A percentile compares a stretch with the other conserved stretches of the same genome.
phyloP scores from a whole-genome alignment of 2,329 filamentous ascomycete species.

The Ophiostoma novo-ulmi region DNA sequence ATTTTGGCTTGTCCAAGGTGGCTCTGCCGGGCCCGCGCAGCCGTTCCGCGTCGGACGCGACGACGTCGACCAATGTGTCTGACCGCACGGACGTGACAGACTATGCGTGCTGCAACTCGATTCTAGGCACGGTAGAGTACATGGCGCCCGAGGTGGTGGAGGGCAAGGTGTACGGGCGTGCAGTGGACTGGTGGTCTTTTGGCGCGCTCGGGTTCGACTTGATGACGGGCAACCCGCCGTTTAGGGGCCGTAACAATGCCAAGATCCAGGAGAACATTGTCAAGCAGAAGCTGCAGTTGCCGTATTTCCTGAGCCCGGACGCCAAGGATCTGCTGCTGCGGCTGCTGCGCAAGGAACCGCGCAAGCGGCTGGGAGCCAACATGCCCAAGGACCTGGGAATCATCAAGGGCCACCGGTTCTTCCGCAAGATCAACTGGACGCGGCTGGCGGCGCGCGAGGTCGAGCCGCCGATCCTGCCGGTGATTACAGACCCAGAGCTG shows the following conservation, averaged over 20 bases:
- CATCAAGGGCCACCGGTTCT: conserved; percentile 92
- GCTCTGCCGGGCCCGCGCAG: conserved; percentile 46
- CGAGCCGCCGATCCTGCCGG: conserved; percentile 81
- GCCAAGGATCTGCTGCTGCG: conserved; percentile 91
- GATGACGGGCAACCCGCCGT: conserved; percentile 86
- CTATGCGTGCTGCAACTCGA: conserved; percentile 76
- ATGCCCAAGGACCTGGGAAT: conserved; percentile 82
- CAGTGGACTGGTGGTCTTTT: conserved; percentile 98
- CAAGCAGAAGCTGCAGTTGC: conserved; percentile 81
- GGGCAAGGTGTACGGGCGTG: conserved; percentile 83
- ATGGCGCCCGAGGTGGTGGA: conserved; percentile 96
- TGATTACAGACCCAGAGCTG: conserved; percentile 91
- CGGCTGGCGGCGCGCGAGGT: conserved; percentile 75
- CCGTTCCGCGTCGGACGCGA: conserved; percentile 41
- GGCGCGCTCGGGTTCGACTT: conserved; percentile 89
- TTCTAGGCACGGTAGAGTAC: conserved; percentile 94
- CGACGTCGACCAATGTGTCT: not conserved
- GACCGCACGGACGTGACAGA: conserved; percentile 13
- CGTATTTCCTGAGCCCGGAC: conserved; percentile 85
- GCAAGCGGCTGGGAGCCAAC: conserved; percentile 78
- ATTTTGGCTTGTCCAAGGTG: conserved; percentile 96
- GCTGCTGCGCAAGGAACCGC: conserved; percentile 84
- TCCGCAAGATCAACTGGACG: conserved; percentile 94
- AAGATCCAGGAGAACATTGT: conserved; percentile 96
- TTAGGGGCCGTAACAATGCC: conserved; percentile 81